phyloP scores from a whole-genome alignment of 331 rosid genomes.

The Quercus tomentella region DNA sequence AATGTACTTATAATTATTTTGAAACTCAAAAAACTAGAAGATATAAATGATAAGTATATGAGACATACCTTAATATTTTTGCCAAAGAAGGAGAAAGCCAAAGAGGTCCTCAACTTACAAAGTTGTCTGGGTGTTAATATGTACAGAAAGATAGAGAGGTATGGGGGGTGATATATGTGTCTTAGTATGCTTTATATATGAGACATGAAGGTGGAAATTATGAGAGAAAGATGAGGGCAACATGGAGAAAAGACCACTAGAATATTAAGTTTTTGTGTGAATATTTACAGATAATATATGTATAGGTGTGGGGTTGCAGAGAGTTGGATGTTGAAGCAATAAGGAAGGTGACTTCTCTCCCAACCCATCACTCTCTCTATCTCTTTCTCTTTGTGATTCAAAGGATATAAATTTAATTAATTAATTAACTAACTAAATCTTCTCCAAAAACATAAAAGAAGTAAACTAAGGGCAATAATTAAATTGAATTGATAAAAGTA shows the following conservation, averaged over 20 bases:
- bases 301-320: conserved; percentile 41
- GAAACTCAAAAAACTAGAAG: not conserved
- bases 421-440: not conserved
- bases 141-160: conserved; percentile 33
- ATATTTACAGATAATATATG: conserved; percentile 33
- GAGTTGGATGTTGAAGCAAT: conserved; percentile 82
- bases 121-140: conserved; percentile 20
- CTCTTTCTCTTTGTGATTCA: not conserved
- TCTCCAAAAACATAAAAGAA: too few species aligned
- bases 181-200: conserved; percentile 29
- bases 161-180: conserved; percentile 17
- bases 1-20: not conserved
- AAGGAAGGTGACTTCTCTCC: conserved; percentile 77
- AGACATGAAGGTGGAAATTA: conserved; percentile 23
- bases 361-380: conserved; percentile 24
- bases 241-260: conserved; percentile 18
- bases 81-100: conserved; percentile 26
- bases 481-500: too few species aligned
- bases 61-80: conserved; percentile 29
- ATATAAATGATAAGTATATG: not conserved
- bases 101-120: conserved; percentile 5
- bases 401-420: not conserved
- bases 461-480: too few species aligned
- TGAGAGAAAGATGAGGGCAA: conserved; percentile 25
- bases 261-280: conserved; percentile 8